These are phyloP conservation scores for Hanseniaspora jakobsenii DNA, from an alignment of 805 yeast genomes.

Conservation along the genomic window DNA sequence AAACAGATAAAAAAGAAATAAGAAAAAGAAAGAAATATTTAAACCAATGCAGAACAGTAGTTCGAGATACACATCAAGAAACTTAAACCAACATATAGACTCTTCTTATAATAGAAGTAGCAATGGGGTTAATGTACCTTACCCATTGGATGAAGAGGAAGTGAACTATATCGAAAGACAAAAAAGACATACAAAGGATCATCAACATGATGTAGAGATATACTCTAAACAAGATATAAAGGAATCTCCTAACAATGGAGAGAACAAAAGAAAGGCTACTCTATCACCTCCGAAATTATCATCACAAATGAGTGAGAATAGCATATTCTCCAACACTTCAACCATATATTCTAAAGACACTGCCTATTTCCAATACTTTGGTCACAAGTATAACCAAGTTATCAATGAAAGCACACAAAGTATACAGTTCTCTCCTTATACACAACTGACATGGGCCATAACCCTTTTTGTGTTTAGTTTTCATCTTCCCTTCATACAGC, in stretches of 20 bases:
- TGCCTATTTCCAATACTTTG: conserved; percentile 21
- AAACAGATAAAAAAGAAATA: no score
- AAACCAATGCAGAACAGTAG: no score
- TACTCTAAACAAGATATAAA: no score
- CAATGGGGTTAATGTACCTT: not conserved
- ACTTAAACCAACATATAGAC: no score
- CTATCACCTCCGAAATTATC: conserved; percentile 12
- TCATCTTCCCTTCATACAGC: conserved; percentile 31
- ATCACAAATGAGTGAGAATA: conserved; percentile 6
- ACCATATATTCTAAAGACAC: conserved; percentile 5
- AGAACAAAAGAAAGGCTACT: not conserved
- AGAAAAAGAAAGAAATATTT: not conserved
- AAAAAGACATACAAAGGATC: not conserved
- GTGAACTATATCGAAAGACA: not conserved
- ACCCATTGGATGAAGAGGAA: conserved; percentile 3
- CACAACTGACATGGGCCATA: conserved; percentile 58
- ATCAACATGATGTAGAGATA: not conserved
- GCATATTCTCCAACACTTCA: conserved; percentile 3
- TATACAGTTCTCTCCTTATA: conserved; percentile 33
- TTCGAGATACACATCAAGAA: no score
- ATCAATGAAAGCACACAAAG: conserved; percentile 21
- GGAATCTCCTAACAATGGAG: not conserved
- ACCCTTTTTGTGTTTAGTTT: conserved; percentile 39
- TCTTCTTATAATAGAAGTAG: not conserved
- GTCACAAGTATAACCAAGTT: conserved; percentile 21